A percentile compares a stretch with the other conserved stretches of the same genome.
Conservation (phyloP, 2,329 filamentous ascomycete species). For the Chaetomium olivaceum region DNA sequence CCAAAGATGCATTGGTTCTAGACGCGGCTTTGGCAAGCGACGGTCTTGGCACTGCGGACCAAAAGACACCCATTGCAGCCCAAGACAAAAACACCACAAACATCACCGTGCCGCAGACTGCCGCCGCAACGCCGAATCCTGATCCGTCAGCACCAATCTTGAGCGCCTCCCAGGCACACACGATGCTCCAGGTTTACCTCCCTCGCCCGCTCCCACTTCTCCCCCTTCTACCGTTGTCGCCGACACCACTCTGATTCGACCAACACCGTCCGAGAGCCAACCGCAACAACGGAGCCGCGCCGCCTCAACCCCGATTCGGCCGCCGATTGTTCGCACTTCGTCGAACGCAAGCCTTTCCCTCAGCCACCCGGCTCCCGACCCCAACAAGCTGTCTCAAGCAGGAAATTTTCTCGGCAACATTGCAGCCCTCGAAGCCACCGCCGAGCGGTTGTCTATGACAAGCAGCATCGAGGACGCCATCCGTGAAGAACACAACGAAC, state of each 20-base stretch:
- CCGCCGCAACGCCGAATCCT: slow-evolving; percentile 18
- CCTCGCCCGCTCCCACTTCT: not conserved
- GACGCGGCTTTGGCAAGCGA: slow-evolving; percentile 6
- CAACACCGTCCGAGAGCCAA: slow-evolving; percentile 21
- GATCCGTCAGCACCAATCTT: slow-evolving; percentile 9
- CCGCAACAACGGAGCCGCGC: slow-evolving; percentile 25
- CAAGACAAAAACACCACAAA: slow-evolving; percentile 13
- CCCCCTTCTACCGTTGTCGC: slow-evolving; percentile 14
- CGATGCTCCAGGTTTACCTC: not conserved
- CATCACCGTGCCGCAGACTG: slow-evolving; percentile 20
- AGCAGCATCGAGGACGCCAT: slow-evolving; percentile 79
- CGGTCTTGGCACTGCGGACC: slow-evolving; percentile 23
- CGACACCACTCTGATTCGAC: slow-evolving; percentile 27
- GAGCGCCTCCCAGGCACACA: slow-evolving; percentile 7
- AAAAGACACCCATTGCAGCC: slow-evolving; percentile 18
- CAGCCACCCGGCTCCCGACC: slow-evolving; percentile 62
- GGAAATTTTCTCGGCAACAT: slow-evolving; percentile 67
- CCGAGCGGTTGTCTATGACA: slow-evolving; percentile 71
- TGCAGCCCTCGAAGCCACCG: slow-evolving; percentile 71
- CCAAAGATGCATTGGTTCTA: not conserved
- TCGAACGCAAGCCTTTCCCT: slow-evolving; percentile 49
- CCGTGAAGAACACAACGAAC: slow-evolving; percentile 67
- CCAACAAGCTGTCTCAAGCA: slow-evolving; percentile 60
- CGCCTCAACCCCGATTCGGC: slow-evolving; percentile 31
- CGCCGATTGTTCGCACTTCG: slow-evolving; percentile 51